phyloP scores from a whole-genome alignment of 2,329 filamentous ascomycete species.

The Simplicillium aogashimaense region DNA sequence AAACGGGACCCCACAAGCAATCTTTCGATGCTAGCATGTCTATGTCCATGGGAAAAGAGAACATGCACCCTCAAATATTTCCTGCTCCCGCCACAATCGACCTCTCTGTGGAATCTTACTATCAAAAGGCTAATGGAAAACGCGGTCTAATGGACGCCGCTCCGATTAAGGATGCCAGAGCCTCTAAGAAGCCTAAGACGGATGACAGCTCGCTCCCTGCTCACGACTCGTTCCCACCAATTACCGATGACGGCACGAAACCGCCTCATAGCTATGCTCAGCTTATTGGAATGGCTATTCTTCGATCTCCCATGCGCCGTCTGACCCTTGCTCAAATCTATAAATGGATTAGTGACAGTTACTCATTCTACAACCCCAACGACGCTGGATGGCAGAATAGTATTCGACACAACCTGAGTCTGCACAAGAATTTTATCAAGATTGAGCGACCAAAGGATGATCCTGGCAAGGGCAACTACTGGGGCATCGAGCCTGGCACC shows the following conservation, averaged over 20 bases:
- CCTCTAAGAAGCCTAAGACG: conserved; percentile 57
- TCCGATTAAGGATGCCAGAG: conserved; percentile 58
- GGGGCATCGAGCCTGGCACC: conserved; percentile 84
- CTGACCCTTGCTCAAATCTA: conserved; percentile 93
- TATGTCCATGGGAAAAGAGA: conserved; percentile 43
- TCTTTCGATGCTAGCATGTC: conserved; percentile 32
- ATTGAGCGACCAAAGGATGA: conserved; percentile 94
- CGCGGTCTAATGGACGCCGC: conserved; percentile 63
- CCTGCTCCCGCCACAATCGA: conserved; percentile 36
- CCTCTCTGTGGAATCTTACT: conserved; percentile 41
- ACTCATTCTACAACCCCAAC: conserved; percentile 72
- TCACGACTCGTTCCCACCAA: conserved; percentile 67
- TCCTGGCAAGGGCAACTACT: conserved; percentile 95
- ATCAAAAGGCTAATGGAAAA: conserved; percentile 43
- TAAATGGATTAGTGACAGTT: conserved; percentile 98
- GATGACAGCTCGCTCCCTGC: conserved; percentile 53
- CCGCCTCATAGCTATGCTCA: conserved; percentile 89
- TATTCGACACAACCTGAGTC: conserved; percentile 92
- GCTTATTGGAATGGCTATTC: conserved; percentile 93
- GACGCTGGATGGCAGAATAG: conserved; percentile 98
- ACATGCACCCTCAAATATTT: conserved; percentile 40
- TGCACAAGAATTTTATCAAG: conserved; percentile 96
- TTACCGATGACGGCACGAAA: conserved; percentile 81
- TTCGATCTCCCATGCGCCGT: conserved; percentile 72
- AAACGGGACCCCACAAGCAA: conserved; percentile 44